Conservation (phyloP, 148 eudicot genomes). For the Dianthus caryophyllus region DNA sequence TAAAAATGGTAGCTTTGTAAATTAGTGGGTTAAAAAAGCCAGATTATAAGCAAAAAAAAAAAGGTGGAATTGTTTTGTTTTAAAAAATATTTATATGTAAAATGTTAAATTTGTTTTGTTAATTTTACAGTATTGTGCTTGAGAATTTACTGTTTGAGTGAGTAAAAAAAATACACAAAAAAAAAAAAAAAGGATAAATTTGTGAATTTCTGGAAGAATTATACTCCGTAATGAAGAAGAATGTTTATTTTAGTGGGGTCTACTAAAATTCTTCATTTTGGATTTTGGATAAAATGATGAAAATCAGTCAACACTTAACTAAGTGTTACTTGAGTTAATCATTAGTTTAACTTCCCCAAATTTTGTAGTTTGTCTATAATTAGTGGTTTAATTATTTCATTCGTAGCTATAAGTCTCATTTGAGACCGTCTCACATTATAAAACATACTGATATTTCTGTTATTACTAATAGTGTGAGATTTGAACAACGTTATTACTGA, state of each 20-base stretch:
- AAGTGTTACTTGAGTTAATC: conserved; percentile 9
- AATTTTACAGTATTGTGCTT: neutral
- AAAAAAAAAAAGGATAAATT: conserved; percentile 10
- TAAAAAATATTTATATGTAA: too few species aligned
- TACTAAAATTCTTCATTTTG: neutral
- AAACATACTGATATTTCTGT: too few species aligned
- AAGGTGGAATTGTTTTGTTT: too few species aligned
- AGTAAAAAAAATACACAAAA: neutral
- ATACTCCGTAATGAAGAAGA: neutral
- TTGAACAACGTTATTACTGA: too few species aligned
- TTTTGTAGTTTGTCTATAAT: neutral
- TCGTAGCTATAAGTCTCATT: too few species aligned
- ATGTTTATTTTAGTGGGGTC: neutral
- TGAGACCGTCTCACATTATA: too few species aligned
- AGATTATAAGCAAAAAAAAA: neutral
- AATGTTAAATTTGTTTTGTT: too few species aligned
- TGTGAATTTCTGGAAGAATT: conserved; percentile 7
- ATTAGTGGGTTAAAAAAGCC: neutral
- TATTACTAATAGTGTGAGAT: too few species aligned
- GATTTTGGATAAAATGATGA: conserved; percentile 1
- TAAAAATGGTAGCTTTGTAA: conserved; percentile 9
- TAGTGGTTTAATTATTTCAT: too few species aligned
- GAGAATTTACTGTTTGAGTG: neutral
- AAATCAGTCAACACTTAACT: conserved; percentile 5
- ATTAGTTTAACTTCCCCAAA: conserved; percentile 10